Percentiles rank a stretch among this genome's conserved stretches.
These are phyloP conservation scores for Nicotiana undulata DNA, from an alignment of 257 asterid genomes.

Conservation along the genomic window DNA sequence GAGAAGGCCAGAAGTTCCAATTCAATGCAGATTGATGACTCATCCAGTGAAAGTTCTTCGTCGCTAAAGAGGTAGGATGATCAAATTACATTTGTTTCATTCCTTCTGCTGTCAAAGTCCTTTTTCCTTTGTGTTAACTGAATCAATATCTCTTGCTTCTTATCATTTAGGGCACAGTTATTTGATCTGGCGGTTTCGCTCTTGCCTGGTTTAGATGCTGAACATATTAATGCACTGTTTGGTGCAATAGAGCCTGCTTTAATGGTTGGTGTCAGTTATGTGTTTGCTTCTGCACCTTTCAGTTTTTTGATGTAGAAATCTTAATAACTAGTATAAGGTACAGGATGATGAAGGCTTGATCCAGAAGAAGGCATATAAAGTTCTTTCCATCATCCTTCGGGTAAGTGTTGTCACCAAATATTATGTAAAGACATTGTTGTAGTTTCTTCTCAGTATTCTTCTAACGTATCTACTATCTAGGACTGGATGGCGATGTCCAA, in stretches of 20 bases:
- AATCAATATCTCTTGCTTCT: constrained; percentile 5
- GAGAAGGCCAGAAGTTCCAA: constrained; percentile 32
- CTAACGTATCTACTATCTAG: neutral
- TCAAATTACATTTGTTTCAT: neutral
- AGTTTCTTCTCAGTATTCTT: neutral
- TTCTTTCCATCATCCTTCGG: constrained; percentile 61
- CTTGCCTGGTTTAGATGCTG: constrained; percentile 73
- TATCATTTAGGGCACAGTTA: constrained; percentile 58
- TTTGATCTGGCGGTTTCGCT: constrained; percentile 77
- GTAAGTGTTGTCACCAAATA: constrained; percentile 25
- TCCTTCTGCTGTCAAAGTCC: neutral
- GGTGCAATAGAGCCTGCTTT: constrained; percentile 48
- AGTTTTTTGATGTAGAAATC: neutral
- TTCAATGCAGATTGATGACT: constrained; percentile 66
- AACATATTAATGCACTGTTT: constrained; percentile 59
- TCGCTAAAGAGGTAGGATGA: constrained; percentile 48
- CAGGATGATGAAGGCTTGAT: constrained; percentile 77
- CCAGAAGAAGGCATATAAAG: constrained; percentile 91
- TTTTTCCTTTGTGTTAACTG: neutral
- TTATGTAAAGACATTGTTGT: neutral
- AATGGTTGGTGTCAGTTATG: constrained; percentile 35
- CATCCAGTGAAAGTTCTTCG: constrained; percentile 32
- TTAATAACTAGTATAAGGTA: constrained; percentile 5
- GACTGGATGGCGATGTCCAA: neutral
- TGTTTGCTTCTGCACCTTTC: neutral